These are phyloP conservation scores for Coemansia sp. DNA, from an alignment of 192 early-diverging fungal species.

Conservation along the genomic window DNA sequence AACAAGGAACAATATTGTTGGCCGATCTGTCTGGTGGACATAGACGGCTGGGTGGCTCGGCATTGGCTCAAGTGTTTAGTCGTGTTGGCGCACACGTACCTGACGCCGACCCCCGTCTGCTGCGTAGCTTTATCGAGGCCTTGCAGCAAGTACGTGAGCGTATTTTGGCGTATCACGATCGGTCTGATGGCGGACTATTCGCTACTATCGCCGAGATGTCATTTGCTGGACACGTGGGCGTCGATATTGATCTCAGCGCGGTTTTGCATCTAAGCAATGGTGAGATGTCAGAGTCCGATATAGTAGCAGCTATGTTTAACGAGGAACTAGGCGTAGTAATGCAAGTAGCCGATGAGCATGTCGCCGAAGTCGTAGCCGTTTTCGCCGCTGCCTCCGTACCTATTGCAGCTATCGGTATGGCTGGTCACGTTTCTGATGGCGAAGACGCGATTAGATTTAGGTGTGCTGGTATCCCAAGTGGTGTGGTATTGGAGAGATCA, in stretches of 20 bases:
- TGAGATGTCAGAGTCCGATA: slow-evolving; percentile 35
- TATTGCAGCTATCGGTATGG: slow-evolving; percentile 63
- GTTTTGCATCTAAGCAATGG: slow-evolving; percentile 15
- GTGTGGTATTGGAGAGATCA: slow-evolving; percentile 58
- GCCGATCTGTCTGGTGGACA: slow-evolving; percentile 85
- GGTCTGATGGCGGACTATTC: slow-evolving; percentile 97
- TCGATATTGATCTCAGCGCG: slow-evolving; percentile 65
- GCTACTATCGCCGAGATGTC: slow-evolving; percentile 93
- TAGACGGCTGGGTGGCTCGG: slow-evolving; percentile 90
- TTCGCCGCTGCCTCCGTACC: slow-evolving; percentile 55
- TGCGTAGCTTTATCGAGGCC: slow-evolving; percentile 81
- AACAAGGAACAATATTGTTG: slow-evolving; percentile 64
- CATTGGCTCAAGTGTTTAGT: slow-evolving; percentile 91
- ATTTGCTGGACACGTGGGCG: slow-evolving; percentile 93
- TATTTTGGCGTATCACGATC: slow-evolving; percentile 96
- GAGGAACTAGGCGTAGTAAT: slow-evolving; percentile 99
- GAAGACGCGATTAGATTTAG: slow-evolving; percentile 59
- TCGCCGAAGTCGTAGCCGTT: slow-evolving; percentile 56
- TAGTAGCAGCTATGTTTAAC: slow-evolving; percentile 78
- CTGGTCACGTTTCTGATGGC: slow-evolving; percentile 15
- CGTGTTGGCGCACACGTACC: slow-evolving; percentile 77
- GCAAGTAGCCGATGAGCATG: slow-evolving; percentile 66
- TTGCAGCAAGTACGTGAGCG: slow-evolving; percentile 61
- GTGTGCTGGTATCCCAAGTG: slow-evolving; percentile 21
- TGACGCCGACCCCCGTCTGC: slow-evolving; percentile 76